phyloP scores from a whole-genome alignment of 345 rosid genomes.

The Nasturtium officinale region DNA sequence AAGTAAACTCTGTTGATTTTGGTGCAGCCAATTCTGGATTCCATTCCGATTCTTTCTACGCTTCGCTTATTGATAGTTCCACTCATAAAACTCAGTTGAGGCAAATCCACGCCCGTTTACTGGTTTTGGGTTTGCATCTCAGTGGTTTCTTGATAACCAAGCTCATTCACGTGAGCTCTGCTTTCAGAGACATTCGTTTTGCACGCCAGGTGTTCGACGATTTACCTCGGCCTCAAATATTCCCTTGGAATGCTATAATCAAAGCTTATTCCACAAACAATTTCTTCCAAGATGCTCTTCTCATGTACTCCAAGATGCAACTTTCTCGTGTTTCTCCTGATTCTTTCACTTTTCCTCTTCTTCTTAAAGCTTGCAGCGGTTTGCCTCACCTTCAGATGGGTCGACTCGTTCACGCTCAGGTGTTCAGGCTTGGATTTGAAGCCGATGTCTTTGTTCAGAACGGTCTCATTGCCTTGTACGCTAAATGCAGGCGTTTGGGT shows the following conservation, averaged over 20 bases:
- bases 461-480: conserved; percentile 66
- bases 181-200: conserved; percentile 48
- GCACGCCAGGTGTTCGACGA: conserved; percentile 66
- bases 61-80: conserved; percentile 52
- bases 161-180: conserved; percentile 41
- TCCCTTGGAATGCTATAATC: conserved; percentile 64
- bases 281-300: conserved; percentile 49
- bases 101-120: conserved; percentile 57
- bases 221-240: conserved; percentile 58
- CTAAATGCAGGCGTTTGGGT: conserved; percentile 55
- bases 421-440: conserved; percentile 60
- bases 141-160: conserved; percentile 59
- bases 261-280: conserved; percentile 55
- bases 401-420: conserved; percentile 57
- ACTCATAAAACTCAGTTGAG: conserved; percentile 43
- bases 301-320: conserved; percentile 58
- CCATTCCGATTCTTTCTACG: conserved; percentile 49
- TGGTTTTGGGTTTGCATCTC: conserved; percentile 46
- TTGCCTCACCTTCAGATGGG: conserved; percentile 50
- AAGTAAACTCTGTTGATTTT: not conserved
- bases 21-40: conserved; percentile 36
- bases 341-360: conserved; percentile 57
- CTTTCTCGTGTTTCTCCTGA: conserved; percentile 53
- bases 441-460: conserved; percentile 69
- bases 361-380: conserved; percentile 64